Evolutionary conservation across 163 green algal species (phyloP).

Genomic region (Coccomyxa subellipsoidea): DNA sequence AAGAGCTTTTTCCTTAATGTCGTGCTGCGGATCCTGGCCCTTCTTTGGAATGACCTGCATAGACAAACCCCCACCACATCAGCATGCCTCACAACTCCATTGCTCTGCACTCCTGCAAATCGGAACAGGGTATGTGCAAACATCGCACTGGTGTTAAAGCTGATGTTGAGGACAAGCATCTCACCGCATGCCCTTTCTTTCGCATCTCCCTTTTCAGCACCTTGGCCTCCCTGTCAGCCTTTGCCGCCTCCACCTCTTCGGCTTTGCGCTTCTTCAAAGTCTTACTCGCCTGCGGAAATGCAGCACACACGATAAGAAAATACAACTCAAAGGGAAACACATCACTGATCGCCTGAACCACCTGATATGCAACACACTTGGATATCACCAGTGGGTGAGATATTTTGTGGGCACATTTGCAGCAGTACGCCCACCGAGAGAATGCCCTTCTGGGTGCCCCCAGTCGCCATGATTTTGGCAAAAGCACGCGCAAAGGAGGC

Average conservation of each 20-base stretch:
- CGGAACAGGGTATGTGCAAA: no score
- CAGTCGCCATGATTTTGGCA: not conserved
- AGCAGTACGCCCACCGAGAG: not conserved
- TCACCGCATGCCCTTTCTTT: conserved; percentile 55
- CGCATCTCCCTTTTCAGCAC: conserved; percentile 60
- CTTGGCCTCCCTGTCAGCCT: conserved; percentile 41
- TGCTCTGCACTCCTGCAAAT: no score
- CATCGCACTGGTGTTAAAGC: not conserved
- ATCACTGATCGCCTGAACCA: no score
- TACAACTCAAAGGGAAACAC: no score
- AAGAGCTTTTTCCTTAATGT: conserved; percentile 67
- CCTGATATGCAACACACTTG: no score
- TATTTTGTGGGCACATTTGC: no score
- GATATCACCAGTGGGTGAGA: no score
- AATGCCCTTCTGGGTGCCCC: not conserved
- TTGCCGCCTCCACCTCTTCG: conserved; percentile 46
- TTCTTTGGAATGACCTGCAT: conserved; percentile 41
- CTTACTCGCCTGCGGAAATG: conserved; percentile 52
- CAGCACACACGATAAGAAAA: no score
- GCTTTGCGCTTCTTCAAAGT: conserved; percentile 55
- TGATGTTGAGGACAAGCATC: not conserved
- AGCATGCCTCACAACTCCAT: no score
- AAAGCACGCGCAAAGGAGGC: conserved; percentile 12
- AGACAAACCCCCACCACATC: no score
- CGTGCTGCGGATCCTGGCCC: conserved; percentile 63